Evolutionary conservation across 73 alveolate genomes (phyloP).

Genomic region (Paramecium caudatum): DNA sequence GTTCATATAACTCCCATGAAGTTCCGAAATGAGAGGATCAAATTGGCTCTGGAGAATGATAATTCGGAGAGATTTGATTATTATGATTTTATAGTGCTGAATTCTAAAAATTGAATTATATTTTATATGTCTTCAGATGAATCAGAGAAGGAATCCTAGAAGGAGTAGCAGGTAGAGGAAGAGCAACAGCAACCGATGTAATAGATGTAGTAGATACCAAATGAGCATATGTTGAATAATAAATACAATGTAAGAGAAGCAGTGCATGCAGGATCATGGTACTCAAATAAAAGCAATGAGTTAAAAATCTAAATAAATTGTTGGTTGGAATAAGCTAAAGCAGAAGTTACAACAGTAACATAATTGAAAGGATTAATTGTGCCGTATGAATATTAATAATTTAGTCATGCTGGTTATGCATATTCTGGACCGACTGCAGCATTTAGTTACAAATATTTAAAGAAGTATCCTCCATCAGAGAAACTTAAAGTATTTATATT

Average conservation of each 20-base stretch:
- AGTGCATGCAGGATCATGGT: slow-evolving; percentile 75
- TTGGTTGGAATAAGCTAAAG: slow-evolving; percentile 75
- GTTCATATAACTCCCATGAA: too few species aligned
- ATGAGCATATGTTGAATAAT: slow-evolving; percentile 35
- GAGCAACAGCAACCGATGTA: background rate
- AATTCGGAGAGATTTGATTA: too few species aligned
- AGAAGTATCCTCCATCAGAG: slow-evolving; percentile 70
- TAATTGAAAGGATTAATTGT: slow-evolving; percentile 65
- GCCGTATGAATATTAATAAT: slow-evolving; percentile 42
- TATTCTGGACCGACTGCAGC: slow-evolving; percentile 78
- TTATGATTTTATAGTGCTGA: too few species aligned
- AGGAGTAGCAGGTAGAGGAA: too few species aligned
- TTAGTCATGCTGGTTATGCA: slow-evolving; percentile 77
- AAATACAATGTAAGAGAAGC: slow-evolving; percentile 72
- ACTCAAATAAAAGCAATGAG: slow-evolving; percentile 66
- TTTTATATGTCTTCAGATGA: too few species aligned
- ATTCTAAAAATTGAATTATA: too few species aligned
- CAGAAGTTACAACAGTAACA: slow-evolving; percentile 65
- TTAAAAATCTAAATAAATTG: slow-evolving; percentile 65
- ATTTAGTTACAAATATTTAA: slow-evolving; percentile 66
- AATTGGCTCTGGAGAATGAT: too few species aligned
- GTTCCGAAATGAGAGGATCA: too few species aligned
- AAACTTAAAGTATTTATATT: slow-evolving; percentile 70
- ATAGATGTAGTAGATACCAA: background rate
- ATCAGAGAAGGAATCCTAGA: too few species aligned